Base-by-base conservation (phyloP, 345 rosid species). In the Odontarrhena argentea region DNA sequence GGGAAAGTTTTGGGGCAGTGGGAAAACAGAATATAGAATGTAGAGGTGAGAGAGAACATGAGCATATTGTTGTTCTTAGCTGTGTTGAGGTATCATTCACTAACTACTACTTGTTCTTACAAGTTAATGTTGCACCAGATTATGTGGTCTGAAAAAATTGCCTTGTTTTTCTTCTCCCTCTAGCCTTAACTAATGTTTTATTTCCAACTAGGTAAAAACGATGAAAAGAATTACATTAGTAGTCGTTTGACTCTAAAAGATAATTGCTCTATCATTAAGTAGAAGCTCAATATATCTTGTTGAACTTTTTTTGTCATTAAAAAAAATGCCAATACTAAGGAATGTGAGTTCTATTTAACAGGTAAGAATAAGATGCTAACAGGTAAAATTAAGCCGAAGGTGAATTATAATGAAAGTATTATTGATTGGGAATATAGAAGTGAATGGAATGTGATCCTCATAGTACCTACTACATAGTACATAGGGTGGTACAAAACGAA, bases 401-500 rank as follows among this genome's bases (percentile, higher is more conserved):
- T 45, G 5, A 28, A 28, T 13, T 30, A 49, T 25, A 43, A 45
- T 11, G 44, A 22, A 13, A 45, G 40, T 61, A 43, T 61, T 62
- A 63, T 70, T 70, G 55, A 63, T 28, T 63, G 34, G 43, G 28
- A 63, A 55, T 48, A 40, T 22, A 63, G 3, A 63, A 28, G 43
- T 55, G 13, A 47, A 63, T 55, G 30, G 35, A 50, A 53, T 50
- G 60, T 60, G 37, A 41, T 32, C 26, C 36, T 50, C 52, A 11
- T n/a, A n/a, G 52, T 45, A 62, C 49, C n/a, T n/a, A n/a, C n/a
- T n/a, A n/a, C 52, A 11, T n/a, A n/a, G 52, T 45, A 62, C 49
- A 54, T 7, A 61, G 43, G 42, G 55, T 45, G 42, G 55, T 45
- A 48, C 40, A 62, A 62, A 70, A 70, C 55, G 69, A 70, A 70